These are phyloP conservation scores for Ehretia macrophylla DNA, from an alignment of 257 asterid species.

Conservation along the genomic window DNA sequence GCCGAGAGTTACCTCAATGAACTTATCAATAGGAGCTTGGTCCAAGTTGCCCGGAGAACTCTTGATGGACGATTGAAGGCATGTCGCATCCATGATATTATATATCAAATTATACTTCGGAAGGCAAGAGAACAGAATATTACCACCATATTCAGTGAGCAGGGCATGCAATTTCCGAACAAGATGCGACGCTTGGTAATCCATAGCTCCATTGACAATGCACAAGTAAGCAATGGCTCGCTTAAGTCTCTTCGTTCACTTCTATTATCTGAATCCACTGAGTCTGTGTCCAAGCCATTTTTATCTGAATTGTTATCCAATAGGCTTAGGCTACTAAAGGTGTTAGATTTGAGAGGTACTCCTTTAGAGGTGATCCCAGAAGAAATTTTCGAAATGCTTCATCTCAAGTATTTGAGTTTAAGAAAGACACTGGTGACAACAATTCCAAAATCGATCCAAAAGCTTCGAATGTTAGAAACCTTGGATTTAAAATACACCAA, in stretches of 20 bases:
- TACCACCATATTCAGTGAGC: neutral
- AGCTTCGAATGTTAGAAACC: constrained; percentile 2
- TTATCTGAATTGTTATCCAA: constrained; percentile 5
- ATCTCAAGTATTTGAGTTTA: too few species aligned
- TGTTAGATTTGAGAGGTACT: constrained; percentile 15
- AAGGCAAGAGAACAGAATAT: constrained; percentile 14
- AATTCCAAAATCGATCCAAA: constrained; percentile 12
- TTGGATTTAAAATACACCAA: constrained; percentile 7
- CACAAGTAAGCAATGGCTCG: neutral
- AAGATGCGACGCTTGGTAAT: constrained; percentile 13
- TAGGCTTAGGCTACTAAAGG: constrained; percentile 16
- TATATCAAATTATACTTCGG: constrained; percentile 9
- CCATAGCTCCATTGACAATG: neutral
- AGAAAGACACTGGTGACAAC: neutral
- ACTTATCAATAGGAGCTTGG: constrained; percentile 19
- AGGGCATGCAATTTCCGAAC: neutral
- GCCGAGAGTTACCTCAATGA: constrained; percentile 22
- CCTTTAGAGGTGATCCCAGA: constrained; percentile 2
- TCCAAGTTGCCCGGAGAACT: constrained; percentile 2
- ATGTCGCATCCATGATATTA: constrained; percentile 15
- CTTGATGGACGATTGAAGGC: constrained; percentile 12
- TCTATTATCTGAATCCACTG: neutral
- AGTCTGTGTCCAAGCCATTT: neutral
- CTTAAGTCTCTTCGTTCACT: constrained; percentile 13
- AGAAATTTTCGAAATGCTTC: too few species aligned